A percentile compares a stretch with the other conserved stretches of the same genome.
Evolutionary conservation across 495 filamentous ascomycete genomes (phyloP).

Genomic region (Aspergillus indologenus): DNA sequence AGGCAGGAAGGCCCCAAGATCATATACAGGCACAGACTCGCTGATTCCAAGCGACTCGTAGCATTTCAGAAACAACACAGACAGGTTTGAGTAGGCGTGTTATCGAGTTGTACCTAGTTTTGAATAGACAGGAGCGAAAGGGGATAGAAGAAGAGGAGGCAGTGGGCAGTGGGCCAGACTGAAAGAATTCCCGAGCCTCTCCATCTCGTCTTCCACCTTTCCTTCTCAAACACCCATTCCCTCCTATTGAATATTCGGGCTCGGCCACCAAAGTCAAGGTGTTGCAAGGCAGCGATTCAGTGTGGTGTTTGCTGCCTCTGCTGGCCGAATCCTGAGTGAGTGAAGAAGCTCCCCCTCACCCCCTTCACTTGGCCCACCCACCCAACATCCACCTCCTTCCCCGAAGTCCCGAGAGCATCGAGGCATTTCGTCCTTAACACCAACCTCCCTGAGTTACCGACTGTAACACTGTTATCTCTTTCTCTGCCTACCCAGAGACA

Average conservation of each 20-base stretch:
- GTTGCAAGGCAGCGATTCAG: neutral
- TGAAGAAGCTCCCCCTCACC: conserved; percentile 5
- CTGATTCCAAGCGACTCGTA: too few relatives aligned
- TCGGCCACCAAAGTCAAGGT: neutral
- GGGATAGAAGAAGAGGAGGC: too few relatives aligned
- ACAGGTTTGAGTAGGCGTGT: too few relatives aligned
- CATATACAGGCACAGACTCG: too few relatives aligned
- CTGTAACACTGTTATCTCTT: neutral
- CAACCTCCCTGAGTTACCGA: neutral
- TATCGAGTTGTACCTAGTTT: too few relatives aligned
- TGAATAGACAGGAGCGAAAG: too few relatives aligned
- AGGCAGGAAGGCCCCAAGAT: too few relatives aligned
- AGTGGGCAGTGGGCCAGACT: neutral
- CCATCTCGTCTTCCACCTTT: neutral
- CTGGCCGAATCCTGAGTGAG: too few relatives aligned
- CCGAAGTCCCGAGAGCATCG: too few relatives aligned
- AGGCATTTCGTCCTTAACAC: too few relatives aligned
- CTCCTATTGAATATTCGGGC: too few relatives aligned
- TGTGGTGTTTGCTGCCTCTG: conserved; percentile 1
- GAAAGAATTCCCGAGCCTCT: neutral
- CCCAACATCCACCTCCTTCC: neutral
- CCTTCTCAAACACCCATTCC: neutral
- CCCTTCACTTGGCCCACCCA: neutral
- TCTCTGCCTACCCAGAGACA: neutral
- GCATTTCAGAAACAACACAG: neutral